Evolutionary conservation across 2,329 filamentous ascomycete genomes (phyloP).

Genomic region (Epichloe sibirici): DNA sequence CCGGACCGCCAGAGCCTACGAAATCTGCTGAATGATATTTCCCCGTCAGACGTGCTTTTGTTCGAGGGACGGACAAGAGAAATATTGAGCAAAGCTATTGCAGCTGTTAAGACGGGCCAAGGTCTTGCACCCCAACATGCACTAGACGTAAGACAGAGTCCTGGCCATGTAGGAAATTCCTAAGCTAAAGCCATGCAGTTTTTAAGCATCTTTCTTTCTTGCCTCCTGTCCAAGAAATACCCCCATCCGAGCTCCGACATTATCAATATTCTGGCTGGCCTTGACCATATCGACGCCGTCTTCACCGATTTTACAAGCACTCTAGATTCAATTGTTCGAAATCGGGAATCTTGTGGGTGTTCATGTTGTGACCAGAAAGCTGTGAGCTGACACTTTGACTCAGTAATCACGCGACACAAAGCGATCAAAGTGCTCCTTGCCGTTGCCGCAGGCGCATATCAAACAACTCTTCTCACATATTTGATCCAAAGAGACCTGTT

Average conservation of each 20-base stretch:
- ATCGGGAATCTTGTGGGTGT: conserved; percentile 55
- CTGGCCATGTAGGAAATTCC: background rate
- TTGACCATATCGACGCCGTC: conserved; percentile 75
- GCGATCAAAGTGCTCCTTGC: conserved; percentile 73
- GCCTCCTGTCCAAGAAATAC: conserved; percentile 77
- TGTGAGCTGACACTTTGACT: background rate
- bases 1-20: conserved; percentile 62
- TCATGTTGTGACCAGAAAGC: background rate
- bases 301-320: conserved; percentile 81
- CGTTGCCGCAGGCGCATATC: conserved; percentile 85
- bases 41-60: conserved; percentile 62
- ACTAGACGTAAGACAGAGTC: conserved; percentile 57
- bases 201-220: conserved; percentile 74
- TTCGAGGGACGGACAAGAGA: conserved; percentile 67
- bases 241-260: conserved; percentile 92
- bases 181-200: conserved; percentile 45
- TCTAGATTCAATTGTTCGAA: conserved; percentile 72
- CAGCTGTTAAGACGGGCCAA: conserved; percentile 48
- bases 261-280: conserved; percentile 76
- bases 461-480: conserved; percentile 87
- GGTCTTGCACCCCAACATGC: conserved; percentile 62
- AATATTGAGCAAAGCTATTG: conserved; percentile 64
- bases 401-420: conserved; percentile 64
- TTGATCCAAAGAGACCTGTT: conserved; percentile 92
- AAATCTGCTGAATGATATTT: conserved; percentile 55